These are phyloP conservation scores for Phlyctochytrium arcticum DNA, from an alignment of 192 early-diverging fungal genomes.

Conservation along the genomic window DNA sequence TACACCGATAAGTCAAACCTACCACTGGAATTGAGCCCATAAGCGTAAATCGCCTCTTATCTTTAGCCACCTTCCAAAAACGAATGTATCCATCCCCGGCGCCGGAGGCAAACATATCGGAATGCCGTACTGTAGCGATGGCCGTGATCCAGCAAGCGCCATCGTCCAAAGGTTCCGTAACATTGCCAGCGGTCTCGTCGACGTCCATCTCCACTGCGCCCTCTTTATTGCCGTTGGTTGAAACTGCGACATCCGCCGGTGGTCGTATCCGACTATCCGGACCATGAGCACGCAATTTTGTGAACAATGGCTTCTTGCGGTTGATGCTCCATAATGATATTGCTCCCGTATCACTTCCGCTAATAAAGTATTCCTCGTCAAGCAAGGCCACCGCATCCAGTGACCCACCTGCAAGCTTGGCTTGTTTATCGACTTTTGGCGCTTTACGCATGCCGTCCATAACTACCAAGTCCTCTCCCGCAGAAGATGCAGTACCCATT, in stretches of 20 bases:
- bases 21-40: conserved; percentile 62
- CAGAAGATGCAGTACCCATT: conserved; percentile 17
- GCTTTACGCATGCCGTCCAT: conserved; percentile 42
- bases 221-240: not conserved
- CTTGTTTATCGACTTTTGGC: conserved; percentile 30
- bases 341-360: conserved; percentile 81
- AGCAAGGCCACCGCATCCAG: conserved; percentile 87
- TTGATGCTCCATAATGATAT: conserved; percentile 90
- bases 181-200: conserved; percentile 1
- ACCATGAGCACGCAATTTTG: conserved; percentile 73
- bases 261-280: not conserved
- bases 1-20: conserved; percentile 29
- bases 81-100: conserved; percentile 84
- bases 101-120: conserved; percentile 86
- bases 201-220: not conserved
- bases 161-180: not conserved
- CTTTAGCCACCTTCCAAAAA: conserved; percentile 77
- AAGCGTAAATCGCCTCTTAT: conserved; percentile 59
- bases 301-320: conserved; percentile 90
- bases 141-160: conserved; percentile 63
- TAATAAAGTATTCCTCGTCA: conserved; percentile 91
- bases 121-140: conserved; percentile 74
- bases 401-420: conserved; percentile 42
- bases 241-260: too few species aligned
- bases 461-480: conserved; percentile 41